These are phyloP conservation scores for Aspergillus ochraceus DNA, from an alignment of 2,329 filamentous ascomycete species.

Conservation along the genomic window DNA sequence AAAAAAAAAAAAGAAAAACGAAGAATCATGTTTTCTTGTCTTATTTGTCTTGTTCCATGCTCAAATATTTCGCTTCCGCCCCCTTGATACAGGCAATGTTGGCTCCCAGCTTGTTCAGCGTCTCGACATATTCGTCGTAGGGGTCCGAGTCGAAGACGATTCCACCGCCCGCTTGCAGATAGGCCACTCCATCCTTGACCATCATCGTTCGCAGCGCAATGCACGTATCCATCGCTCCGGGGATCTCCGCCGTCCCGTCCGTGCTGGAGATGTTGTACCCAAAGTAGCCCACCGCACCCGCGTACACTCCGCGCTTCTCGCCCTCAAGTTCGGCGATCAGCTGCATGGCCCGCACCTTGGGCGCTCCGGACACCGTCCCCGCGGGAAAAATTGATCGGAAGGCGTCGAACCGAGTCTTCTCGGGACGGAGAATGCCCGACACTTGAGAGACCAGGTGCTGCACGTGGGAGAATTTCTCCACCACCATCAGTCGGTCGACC, in stretches of 20 bases:
- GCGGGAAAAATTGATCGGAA: conserved; percentile 97
- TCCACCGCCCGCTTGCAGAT: conserved; percentile 81
- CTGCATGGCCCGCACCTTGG: conserved; percentile 96
- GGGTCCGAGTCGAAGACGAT: conserved; percentile 93
- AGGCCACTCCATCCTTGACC: conserved; percentile 85
- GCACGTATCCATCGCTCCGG: conserved; percentile 90
- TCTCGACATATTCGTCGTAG: conserved; percentile 92
- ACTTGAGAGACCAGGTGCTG: conserved; percentile 97
- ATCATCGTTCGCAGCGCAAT: conserved; percentile 89
- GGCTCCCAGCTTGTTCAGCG: conserved; percentile 90
- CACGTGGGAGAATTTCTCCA: conserved; percentile 93
- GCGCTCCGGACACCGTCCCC: conserved; percentile 90
- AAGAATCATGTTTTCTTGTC: no score
- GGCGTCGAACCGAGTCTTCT: conserved; percentile 88
- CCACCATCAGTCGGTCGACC: conserved; percentile 91
- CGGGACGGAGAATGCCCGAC: conserved; percentile 79
- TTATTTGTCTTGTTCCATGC: conserved; percentile 33
- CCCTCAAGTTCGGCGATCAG: conserved; percentile 90
- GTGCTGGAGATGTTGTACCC: conserved; percentile 74
- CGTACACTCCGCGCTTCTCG: conserved; percentile 94
- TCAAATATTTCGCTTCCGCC: conserved; percentile 70
- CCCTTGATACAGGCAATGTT: conserved; percentile 86
- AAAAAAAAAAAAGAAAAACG: neutral
- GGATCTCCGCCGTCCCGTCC: conserved; percentile 60
- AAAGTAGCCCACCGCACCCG: conserved; percentile 95